Evolutionary conservation across 2,329 filamentous ascomycete genomes (phyloP), one percentile per base, ranked within the genome.

Genomic region (Stagonosporopsis chrysanthemi): DNA sequence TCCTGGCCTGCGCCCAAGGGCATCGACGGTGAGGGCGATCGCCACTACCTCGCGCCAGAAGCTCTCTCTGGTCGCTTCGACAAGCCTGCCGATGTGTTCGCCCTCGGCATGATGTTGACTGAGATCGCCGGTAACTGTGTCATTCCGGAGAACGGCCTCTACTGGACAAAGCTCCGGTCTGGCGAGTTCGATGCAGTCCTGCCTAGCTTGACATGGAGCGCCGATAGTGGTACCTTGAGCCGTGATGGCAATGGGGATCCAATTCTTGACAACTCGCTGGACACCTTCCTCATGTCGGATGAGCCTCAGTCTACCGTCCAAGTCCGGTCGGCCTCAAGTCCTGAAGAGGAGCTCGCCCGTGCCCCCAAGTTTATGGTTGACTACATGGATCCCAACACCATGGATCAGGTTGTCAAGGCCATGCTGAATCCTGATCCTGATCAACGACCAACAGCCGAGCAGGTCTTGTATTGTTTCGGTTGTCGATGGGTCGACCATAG

Each of bases 51-150:
- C 73, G 94, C 91, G 1, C 93, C 93, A 0, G 95, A 99, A 77
- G 92, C 97, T 60, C 86, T 99, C 19, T 86, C 87, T 71, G 94
- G 93, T 39, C 86, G 88, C 62, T 95, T 90, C 66, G 92, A 96
- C 78, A 95, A 94, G 75, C 90, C 94, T 35, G 90, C 92, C 33
- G 95, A 99, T 76, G 86, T 99, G 47, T 99, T 97, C 76, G 91
- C 95, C 11, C 86, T 99, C 28, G 95, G 95, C 48, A 86, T 98
- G 68, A 96, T 98, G 76, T 90, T 97, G 75, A 86, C 97, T 46
- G 95, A 99, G 79, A 95, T 93, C 69, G 94, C 92, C 24, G 92
- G 90, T 62, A 99, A 99, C 71, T 92, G 97, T 47, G 88, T 92
- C 61, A 88, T 99, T 26, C 95, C 95, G 0, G 92, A 97, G 71